A percentile compares a stretch with the other conserved stretches of the same genome.
phyloP scores from a whole-genome alignment of 352 stramenopile species.

The Phytopythium montanum region DNA sequence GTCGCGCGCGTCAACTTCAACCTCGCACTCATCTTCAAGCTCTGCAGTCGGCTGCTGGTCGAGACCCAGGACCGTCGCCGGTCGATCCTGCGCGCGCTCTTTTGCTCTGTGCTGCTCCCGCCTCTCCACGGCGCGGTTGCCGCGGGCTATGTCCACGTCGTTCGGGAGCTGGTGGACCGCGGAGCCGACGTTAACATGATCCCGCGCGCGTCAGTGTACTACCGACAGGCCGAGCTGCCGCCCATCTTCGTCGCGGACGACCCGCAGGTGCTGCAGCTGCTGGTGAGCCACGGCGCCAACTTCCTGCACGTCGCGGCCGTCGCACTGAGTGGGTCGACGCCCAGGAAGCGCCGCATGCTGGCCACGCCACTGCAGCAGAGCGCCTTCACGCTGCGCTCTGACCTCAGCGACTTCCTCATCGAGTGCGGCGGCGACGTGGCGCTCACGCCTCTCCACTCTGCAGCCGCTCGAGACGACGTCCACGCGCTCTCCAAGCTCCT shows the following conservation, averaged over 20 bases:
- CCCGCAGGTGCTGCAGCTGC: constrained; percentile 58
- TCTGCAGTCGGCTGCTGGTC: constrained; percentile 54
- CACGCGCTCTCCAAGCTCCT: constrained; percentile 41
- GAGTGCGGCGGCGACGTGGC: constrained; percentile 68
- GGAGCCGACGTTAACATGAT: constrained; percentile 58
- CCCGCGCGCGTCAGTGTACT: constrained; percentile 65
- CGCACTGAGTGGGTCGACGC: constrained; percentile 27
- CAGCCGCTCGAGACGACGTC: constrained; percentile 49
- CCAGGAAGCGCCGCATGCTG: constrained; percentile 26
- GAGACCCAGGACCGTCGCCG: constrained; percentile 56
- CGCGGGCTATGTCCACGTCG: constrained; percentile 55
- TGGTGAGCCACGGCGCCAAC: constrained; percentile 62
- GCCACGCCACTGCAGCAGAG: constrained; percentile 58
- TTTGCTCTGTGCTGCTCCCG: constrained; percentile 65
- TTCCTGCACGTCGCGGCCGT: constrained; percentile 58
- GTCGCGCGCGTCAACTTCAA: constrained; percentile 81
- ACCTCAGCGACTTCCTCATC: constrained; percentile 61
- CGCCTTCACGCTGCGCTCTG: constrained; percentile 57
- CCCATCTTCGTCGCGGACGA: constrained; percentile 78
- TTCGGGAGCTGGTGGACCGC: constrained; percentile 53
- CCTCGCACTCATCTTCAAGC: constrained; percentile 64
- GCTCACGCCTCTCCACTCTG: constrained; percentile 71
- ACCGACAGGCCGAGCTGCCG: constrained; percentile 45
- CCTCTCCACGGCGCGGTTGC: constrained; percentile 68
- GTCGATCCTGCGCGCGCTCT: constrained; percentile 37